phyloP scores from a whole-genome alignment of 78 protist species.

The Dictyostelium capitatum region DNA sequence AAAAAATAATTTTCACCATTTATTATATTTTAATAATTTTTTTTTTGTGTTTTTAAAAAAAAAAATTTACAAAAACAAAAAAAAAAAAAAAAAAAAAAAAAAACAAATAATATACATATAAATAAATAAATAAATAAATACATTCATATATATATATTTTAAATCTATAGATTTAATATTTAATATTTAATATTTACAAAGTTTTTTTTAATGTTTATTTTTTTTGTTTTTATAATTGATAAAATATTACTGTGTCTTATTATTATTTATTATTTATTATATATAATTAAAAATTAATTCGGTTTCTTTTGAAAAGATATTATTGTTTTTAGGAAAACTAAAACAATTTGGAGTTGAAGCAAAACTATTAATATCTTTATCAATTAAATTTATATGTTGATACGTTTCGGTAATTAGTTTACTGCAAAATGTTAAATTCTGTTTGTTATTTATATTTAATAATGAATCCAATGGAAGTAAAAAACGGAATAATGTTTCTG shows the following conservation, averaged over 20 bases:
- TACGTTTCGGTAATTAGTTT: constrained; percentile 24
- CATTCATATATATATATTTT: no score
- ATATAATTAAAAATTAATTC: background rate
- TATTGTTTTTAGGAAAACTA: background rate
- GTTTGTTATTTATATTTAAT: background rate
- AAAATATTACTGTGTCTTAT: no score
- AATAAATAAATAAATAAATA: no score
- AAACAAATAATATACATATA: no score
- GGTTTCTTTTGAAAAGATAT: constrained; percentile 13
- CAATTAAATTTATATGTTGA: background rate
- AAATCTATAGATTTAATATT: no score
- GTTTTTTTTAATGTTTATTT: background rate
- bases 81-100: no score
- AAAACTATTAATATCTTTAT: constrained; percentile 1
- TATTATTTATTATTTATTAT: no score
- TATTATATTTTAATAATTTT: background rate
- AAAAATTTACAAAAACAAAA: no score
- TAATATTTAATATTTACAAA: no score
- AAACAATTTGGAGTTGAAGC: constrained; percentile 5
- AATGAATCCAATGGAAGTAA: background rate
- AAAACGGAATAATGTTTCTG: background rate
- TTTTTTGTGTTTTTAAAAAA: background rate
- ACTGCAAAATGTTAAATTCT: constrained; percentile 9
- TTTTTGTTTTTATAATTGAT: background rate
- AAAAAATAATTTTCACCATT: background rate